A percentile compares a stretch with the other conserved stretches of the same genome.
Evolutionary conservation across 2,329 filamentous ascomycete species (phyloP).

Genomic region (Hypoxylon sp.): DNA sequence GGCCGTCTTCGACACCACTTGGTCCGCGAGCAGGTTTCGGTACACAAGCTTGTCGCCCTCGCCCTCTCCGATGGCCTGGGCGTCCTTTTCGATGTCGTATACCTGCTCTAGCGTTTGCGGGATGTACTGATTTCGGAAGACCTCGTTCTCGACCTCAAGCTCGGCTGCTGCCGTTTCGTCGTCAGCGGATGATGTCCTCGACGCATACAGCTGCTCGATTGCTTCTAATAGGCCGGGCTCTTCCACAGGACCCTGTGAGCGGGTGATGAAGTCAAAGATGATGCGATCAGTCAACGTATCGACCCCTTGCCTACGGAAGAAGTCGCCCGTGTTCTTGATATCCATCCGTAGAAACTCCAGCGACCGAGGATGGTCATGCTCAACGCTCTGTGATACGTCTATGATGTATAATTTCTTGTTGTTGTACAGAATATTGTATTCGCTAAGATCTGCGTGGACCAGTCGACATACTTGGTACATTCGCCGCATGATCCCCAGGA

Average conservation of each 20-base stretch:
- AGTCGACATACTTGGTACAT: conserved; percentile 93
- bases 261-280: conserved; percentile 85
- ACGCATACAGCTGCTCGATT: conserved; percentile 72
- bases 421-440: conserved; percentile 97
- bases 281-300: conserved; percentile 79
- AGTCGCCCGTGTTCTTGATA: conserved; percentile 95
- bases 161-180: conserved; percentile 62
- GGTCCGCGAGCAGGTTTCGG: conserved; percentile 80
- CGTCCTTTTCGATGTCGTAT: conserved; percentile 93
- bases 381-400: conserved; percentile 96
- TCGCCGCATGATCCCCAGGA: conserved; percentile 86
- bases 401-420: conserved; percentile 86
- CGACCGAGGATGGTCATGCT: conserved; percentile 92
- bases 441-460: conserved; percentile 95
- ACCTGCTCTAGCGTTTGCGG: conserved; percentile 95
- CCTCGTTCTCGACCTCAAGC: conserved; percentile 82
- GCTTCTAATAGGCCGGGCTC: conserved; percentile 66
- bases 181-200: conserved; percentile 57
- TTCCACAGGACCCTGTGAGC: conserved; percentile 65
- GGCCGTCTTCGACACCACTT: conserved; percentile 57
- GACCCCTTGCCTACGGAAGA: conserved; percentile 87
- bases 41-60: conserved; percentile 83
- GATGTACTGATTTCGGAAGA: conserved; percentile 96
- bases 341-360: conserved; percentile 97
- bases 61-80: conserved; percentile 76